Evolutionary conservation across 192 early-diverging fungal genomes (phyloP).

Genomic region (Coemansia sp.): DNA sequence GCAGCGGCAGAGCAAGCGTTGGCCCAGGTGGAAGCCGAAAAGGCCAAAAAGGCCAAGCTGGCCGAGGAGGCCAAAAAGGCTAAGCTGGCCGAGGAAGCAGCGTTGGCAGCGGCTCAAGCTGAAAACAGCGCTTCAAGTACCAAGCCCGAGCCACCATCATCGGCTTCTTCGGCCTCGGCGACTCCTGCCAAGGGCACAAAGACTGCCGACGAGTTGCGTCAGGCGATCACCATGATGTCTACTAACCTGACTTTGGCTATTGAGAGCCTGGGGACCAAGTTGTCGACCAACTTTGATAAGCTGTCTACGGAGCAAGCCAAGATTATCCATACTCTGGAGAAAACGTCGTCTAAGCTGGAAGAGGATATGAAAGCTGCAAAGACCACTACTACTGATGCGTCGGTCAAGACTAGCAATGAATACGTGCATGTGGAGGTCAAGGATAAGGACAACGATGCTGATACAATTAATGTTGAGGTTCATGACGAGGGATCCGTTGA

Average conservation of each 20-base stretch:
- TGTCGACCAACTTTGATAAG: constrained; percentile 46
- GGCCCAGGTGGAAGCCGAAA: neutral
- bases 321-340: constrained; percentile 30
- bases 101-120: no score
- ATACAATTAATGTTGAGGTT: constrained; percentile 9
- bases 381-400: constrained; percentile 3
- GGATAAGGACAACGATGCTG: constrained; percentile 3
- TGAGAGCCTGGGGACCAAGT: constrained; percentile 42
- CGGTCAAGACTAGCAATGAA: constrained; percentile 7
- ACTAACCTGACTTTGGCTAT: constrained; percentile 40
- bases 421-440: no score
- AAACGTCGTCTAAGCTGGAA: neutral
- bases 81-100: neutral
- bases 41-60: neutral
- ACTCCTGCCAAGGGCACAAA: constrained; percentile 1
- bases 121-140: constrained; percentile 23
- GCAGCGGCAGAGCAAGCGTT: neutral
- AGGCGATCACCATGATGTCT: constrained; percentile 38
- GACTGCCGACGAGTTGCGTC: constrained; percentile 32
- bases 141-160: constrained; percentile 26
- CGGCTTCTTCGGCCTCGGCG: neutral
- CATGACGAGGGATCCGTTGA: neutral
- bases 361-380: constrained; percentile 6
- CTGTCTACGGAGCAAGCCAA: constrained; percentile 36
- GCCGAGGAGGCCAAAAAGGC: neutral